Evolutionary conservation across 129 eudicot genomes (phyloP).

Genomic region (Chrysanthemum lavandulifolium): DNA sequence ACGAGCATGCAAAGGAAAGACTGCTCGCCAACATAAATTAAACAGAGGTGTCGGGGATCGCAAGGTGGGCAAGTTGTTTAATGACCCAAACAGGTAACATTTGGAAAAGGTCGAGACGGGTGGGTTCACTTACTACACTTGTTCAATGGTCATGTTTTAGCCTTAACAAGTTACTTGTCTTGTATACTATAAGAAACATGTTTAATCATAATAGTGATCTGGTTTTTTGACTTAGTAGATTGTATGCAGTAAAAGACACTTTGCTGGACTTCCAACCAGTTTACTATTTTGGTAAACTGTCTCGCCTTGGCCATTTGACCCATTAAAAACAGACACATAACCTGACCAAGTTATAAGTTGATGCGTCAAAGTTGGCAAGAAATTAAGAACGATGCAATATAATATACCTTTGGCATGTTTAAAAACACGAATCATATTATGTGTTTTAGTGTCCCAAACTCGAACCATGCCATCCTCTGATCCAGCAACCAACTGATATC

Average conservation of each 20-base stretch:
- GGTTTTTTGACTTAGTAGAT: not conserved
- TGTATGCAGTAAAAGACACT: not conserved
- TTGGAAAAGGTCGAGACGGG: no score
- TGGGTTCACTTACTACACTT: no score
- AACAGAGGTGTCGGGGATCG: no score
- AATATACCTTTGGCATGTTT: slow-evolving; percentile 79
- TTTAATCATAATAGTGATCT: no score
- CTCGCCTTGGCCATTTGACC: not conserved
- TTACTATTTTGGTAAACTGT: not conserved
- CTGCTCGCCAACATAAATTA: slow-evolving; percentile 1
- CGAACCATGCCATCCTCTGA: slow-evolving; percentile 94
- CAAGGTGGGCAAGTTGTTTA: no score
- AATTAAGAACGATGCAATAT: not conserved
- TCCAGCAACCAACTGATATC: slow-evolving; percentile 78
- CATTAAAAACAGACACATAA: not conserved
- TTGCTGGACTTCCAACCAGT: not conserved
- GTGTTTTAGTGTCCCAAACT: slow-evolving; percentile 79
- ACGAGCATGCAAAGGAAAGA: not conserved
- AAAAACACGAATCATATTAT: slow-evolving; percentile 67
- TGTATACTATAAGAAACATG: no score
- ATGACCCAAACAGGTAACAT: no score
- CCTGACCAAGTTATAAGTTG: not conserved
- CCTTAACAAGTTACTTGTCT: no score
- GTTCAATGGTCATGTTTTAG: no score
- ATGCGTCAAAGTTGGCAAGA: not conserved